These are phyloP conservation scores for Pseudonectria buxi DNA, from an alignment of 2,329 filamentous ascomycete genomes.

Conservation along the genomic window DNA sequence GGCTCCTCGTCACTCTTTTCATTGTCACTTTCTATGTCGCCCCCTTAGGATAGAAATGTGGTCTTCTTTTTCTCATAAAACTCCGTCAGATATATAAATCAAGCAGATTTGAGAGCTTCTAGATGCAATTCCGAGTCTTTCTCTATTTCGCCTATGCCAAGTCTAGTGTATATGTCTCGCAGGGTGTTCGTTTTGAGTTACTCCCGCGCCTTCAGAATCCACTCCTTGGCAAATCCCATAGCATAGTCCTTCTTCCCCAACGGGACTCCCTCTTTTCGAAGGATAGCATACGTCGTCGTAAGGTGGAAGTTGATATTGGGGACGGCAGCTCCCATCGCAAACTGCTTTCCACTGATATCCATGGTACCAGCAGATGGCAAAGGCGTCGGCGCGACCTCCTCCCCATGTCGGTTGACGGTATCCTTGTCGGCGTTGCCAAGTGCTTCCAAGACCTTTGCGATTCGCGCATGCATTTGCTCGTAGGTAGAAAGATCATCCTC, in stretches of 20 bases:
- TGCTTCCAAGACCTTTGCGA: conserved; percentile 17
- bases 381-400: conserved; percentile 15
- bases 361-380: conserved; percentile 14
- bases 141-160: too few species aligned
- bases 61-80: too few species aligned
- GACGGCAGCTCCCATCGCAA: conserved; percentile 38
- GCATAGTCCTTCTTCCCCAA: conserved; percentile 53
- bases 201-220: conserved; percentile 14
- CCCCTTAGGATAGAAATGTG: too few species aligned
- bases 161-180: too few species aligned
- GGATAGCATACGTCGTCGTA: conserved; percentile 49
- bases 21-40: too few species aligned
- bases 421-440: conserved; percentile 26
- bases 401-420: conserved; percentile 22
- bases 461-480: conserved; percentile 24
- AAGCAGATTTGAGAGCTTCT: too few species aligned
- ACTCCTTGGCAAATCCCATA: conserved; percentile 15
- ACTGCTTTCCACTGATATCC: conserved; percentile 27
- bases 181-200: too few species aligned
- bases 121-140: too few species aligned
- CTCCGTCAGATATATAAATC: too few species aligned
- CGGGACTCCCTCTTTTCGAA: conserved; percentile 51
- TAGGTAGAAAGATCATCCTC: conserved; percentile 22
- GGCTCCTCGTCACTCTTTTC: too few species aligned
- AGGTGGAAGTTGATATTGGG: conserved; percentile 58